Evolutionary conservation across 495 filamentous ascomycete genomes (phyloP).

Genomic region (Aspergillus avenaceus): DNA sequence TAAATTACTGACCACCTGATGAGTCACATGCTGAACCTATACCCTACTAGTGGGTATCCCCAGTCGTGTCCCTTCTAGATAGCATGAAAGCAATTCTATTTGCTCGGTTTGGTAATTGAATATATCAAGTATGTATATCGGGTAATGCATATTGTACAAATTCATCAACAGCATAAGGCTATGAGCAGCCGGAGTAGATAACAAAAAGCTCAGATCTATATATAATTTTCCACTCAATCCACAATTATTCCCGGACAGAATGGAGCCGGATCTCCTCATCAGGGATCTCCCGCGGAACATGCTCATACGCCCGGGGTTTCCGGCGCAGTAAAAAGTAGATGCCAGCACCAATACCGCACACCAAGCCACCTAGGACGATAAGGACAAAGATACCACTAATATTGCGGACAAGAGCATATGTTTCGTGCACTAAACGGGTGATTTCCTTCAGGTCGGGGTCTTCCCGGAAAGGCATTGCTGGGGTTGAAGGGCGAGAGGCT

Average conservation of each 20-base stretch:
- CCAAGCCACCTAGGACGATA: neutral
- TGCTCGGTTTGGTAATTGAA: too few species aligned
- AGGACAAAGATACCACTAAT: neutral
- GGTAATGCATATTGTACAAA: too few species aligned
- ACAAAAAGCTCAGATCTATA: too few species aligned
- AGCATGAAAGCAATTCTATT: too few species aligned
- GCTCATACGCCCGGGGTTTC: neutral
- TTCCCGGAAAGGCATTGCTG: neutral
- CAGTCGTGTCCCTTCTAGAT: too few species aligned
- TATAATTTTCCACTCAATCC: neutral
- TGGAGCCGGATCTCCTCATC: neutral
- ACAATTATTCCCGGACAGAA: neutral
- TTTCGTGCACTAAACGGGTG: neutral
- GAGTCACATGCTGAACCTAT: too few species aligned
- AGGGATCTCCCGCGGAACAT: neutral
- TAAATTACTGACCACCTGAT: too few species aligned
- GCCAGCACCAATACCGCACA: neutral
- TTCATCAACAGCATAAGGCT: too few species aligned
- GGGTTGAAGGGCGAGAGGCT: neutral
- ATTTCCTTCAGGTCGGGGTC: neutral
- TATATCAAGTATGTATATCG: too few species aligned
- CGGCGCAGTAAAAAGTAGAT: neutral
- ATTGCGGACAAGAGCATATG: neutral
- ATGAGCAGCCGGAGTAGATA: too few species aligned
- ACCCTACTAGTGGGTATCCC: too few species aligned